A percentile compares a stretch with the other conserved stretches of the same genome.
phyloP scores from a whole-genome alignment of 306 rosid genomes.

The Vigna radiata region DNA sequence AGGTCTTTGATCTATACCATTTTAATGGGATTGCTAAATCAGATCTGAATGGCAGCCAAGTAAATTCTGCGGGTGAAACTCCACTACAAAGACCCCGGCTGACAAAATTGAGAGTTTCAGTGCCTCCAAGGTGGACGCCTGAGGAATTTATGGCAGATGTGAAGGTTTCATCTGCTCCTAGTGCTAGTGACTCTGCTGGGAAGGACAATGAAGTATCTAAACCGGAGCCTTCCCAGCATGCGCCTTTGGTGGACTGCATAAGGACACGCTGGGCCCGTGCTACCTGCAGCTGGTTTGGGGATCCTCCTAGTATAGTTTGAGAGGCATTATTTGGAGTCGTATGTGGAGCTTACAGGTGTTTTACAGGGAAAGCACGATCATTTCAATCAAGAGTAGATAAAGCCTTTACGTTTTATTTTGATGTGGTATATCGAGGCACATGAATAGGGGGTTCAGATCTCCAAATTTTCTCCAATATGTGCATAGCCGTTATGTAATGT shows the following conservation, averaged over 20 bases:
- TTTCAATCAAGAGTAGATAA: conserved; percentile 39
- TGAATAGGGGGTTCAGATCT: conserved; percentile 38
- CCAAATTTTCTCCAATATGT: conserved; percentile 44
- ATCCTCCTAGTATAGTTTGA: conserved; percentile 96
- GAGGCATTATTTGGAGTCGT: conserved; percentile 1
- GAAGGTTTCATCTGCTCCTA: conserved; percentile 62
- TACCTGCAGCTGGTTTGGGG: conserved; percentile 87
- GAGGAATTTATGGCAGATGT: conserved; percentile 95
- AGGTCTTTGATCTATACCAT: conserved; percentile 88
- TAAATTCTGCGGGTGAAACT: conserved; percentile 68
- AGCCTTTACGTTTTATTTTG: conserved; percentile 47
- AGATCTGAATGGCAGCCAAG: conserved; percentile 80
- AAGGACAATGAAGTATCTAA: conserved; percentile 68
- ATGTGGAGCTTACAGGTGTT: conserved; percentile 30
- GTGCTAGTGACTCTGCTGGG: conserved; percentile 61
- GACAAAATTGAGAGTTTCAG: conserved; percentile 86
- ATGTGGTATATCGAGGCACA: conserved; percentile 36
- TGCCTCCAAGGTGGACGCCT: conserved; percentile 98
- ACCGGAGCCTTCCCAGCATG: conserved; percentile 88
- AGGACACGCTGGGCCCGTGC: conserved; percentile 96
- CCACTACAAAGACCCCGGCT: conserved; percentile 91
- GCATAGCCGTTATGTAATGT: conserved; percentile 48
- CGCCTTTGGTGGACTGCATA: conserved; percentile 96
- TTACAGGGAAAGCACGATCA: conserved; percentile 33
- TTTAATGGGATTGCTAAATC: conserved; percentile 98